Evolutionary conservation across 2,329 filamentous ascomycete genomes (phyloP), one percentile per base, ranked within the genome.

Genomic region (Trichoderma citrinoviride): DNA sequence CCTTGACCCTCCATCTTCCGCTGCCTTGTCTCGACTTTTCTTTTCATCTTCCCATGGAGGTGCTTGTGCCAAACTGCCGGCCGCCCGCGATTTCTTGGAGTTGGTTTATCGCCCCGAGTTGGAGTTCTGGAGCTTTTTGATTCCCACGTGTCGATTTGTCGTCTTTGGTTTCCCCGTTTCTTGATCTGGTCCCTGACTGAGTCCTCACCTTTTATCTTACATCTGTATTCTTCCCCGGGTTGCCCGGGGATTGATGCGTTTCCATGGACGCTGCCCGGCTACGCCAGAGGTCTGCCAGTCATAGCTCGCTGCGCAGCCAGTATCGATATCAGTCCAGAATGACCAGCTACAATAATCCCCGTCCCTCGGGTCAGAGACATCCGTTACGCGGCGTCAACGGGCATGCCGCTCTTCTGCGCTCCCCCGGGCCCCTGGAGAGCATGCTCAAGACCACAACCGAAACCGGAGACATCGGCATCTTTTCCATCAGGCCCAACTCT

Each of bases 381-480:
- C 79, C 81, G 5, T 74, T 82, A 37, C 77, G 78, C 64, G 78
- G 76, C 68, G 75, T 82, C 65, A 78, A 79, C 56, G 78, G 81
- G 63, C 80, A 80, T 63, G 71, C 75, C 33, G 72, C 73, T 29
- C 74, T 82, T 57, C 77, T 82, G 15, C 77, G 75, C 52, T 83
- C 78, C 1, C 83, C 85, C 0, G 84, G 82, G 5, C 83, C 83
- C 2, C 75, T 88, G n/a, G 82, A 87, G 69, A 83, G 85, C 72
- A 88, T 89, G 86, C 77, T 89, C 65, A 88, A 85, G 75, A 88
- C 83, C 3, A 87, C 84, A 1, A 88, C 86, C 0, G 87, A 89
- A 71, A 87, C 85, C 8, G 86, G 86, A n/a, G 85, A 89, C 68
- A 86, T 87, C 68, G 85, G 85, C 5, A 75, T 84, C 56, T 88